These are phyloP conservation scores for Hirschfeldia incana DNA, from an alignment of 345 rosid species.

Conservation along the genomic window DNA sequence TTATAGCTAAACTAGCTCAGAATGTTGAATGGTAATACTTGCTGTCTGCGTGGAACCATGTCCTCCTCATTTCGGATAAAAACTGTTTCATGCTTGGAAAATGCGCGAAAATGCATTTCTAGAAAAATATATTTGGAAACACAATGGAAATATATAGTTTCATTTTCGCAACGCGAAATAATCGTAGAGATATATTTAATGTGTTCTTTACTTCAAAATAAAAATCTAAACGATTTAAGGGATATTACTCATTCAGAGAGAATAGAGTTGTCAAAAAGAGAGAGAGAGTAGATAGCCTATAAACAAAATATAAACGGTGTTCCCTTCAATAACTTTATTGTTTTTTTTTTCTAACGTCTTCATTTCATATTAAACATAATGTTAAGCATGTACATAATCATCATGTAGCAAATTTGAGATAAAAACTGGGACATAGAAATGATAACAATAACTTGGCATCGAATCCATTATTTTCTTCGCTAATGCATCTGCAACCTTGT, in stretches of 20 bases:
- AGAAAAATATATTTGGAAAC: background rate
- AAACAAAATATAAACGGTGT: background rate
- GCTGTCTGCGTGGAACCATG: background rate
- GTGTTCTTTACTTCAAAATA: background rate
- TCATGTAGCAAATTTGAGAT: too few relatives aligned
- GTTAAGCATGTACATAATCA: too few relatives aligned
- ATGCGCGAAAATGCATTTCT: background rate
- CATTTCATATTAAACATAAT: too few relatives aligned
- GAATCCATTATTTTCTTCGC: too few relatives aligned
- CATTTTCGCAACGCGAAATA: background rate
- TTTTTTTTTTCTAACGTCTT: too few relatives aligned
- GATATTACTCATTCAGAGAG: background rate
- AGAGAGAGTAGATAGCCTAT: background rate
- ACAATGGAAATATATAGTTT: background rate
- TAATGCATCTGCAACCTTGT: too few relatives aligned
- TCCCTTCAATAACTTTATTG: too few relatives aligned
- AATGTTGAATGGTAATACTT: background rate
- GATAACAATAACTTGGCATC: too few relatives aligned
- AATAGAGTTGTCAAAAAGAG: too few relatives aligned
- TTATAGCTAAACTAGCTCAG: background rate
- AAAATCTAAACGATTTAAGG: background rate
- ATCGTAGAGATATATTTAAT: background rate
- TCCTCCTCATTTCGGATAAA: background rate
- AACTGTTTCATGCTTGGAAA: background rate
- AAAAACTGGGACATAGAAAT: too few relatives aligned